Conservation (phyloP, 1,284 basidiomycete species). For the Ganoderma leucocontextum region DNA sequence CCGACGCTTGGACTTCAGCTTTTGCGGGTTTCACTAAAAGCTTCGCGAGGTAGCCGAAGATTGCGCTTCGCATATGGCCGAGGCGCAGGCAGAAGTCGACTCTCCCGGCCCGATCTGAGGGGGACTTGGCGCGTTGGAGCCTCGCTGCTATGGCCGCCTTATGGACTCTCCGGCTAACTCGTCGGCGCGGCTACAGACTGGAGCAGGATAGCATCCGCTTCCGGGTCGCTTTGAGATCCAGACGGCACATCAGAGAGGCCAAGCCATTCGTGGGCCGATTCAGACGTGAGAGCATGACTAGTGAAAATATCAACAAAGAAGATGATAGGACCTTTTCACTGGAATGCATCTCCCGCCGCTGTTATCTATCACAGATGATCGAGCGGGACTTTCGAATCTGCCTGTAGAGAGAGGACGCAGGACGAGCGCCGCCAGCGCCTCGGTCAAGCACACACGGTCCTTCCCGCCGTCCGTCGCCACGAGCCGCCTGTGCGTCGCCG, state of each 20-base stretch:
- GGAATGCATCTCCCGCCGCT: too few species aligned
- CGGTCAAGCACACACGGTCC: too few species aligned
- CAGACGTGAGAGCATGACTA: conserved; percentile 70
- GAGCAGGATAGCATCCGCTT: conserved; percentile 54
- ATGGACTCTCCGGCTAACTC: conserved; percentile 46
- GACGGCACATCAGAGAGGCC: conserved; percentile 74
- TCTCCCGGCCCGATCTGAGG: conserved; percentile 43
- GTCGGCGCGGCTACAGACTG: conserved; percentile 41
- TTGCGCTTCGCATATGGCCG: conserved; percentile 65
- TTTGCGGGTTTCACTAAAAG: conserved; percentile 17
- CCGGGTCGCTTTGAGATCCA: conserved; percentile 78
- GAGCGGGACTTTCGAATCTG: too few species aligned
- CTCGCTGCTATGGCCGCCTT: conserved; percentile 41
- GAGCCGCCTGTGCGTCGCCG: conserved; percentile 62
- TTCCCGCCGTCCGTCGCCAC: too few species aligned
- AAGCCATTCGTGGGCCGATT: conserved; percentile 81
- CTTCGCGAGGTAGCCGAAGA: conserved; percentile 32
- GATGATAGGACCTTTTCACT: too few species aligned
- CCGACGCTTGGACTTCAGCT: conserved; percentile 25
- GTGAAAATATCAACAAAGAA: too few species aligned
- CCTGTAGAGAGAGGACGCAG: too few species aligned
- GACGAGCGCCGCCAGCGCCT: too few species aligned
- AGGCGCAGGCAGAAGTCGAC: conserved; percentile 61
- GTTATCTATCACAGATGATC: too few species aligned
- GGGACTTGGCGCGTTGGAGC: conserved; percentile 33